Conservation (phyloP, 768 basidiomycete species). For the Boletus rex-veris region DNA sequence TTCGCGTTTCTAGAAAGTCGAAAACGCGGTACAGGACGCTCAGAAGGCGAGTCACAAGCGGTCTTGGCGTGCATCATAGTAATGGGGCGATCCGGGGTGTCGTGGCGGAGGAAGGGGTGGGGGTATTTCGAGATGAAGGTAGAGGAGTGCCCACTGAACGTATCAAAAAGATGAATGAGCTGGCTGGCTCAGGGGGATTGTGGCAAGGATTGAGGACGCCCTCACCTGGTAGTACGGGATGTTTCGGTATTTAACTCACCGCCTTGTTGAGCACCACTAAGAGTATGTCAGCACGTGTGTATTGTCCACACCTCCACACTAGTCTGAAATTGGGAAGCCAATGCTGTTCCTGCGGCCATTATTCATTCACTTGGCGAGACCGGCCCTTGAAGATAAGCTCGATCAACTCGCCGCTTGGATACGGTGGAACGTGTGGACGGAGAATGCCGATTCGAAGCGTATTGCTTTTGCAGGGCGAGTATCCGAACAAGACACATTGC, state of each 20-base stretch:
- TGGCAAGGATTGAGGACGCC: background rate
- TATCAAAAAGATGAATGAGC: slow-evolving; percentile 5
- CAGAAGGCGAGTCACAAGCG: slow-evolving; percentile 7
- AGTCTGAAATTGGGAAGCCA: slow-evolving; percentile 11
- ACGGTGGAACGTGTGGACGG: slow-evolving; percentile 14
- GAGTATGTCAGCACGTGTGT: slow-evolving; percentile 10
- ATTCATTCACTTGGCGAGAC: slow-evolving; percentile 3
- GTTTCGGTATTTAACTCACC: slow-evolving; percentile 25
- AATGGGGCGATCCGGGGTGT: background rate
- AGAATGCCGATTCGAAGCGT: slow-evolving; percentile 7
- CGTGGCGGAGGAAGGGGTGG: background rate
- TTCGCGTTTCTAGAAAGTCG: slow-evolving; percentile 13
- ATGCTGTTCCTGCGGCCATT: slow-evolving; percentile 6
- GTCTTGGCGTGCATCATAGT: slow-evolving; percentile 12
- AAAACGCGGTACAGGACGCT: slow-evolving; percentile 5
- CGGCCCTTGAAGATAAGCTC: slow-evolving; percentile 3
- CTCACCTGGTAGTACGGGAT: background rate
- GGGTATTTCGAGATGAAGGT: background rate
- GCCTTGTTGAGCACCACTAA: slow-evolving; percentile 2
- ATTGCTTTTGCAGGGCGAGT: background rate
- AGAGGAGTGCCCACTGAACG: background rate
- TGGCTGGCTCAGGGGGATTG: background rate
- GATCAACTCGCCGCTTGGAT: slow-evolving; percentile 6
- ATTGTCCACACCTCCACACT: slow-evolving; percentile 21
- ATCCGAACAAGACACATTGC: no score